Base-by-base conservation (phyloP, 2,329 filamentous ascomycete genomes). In the Cercospora zeae-maydis region DNA sequence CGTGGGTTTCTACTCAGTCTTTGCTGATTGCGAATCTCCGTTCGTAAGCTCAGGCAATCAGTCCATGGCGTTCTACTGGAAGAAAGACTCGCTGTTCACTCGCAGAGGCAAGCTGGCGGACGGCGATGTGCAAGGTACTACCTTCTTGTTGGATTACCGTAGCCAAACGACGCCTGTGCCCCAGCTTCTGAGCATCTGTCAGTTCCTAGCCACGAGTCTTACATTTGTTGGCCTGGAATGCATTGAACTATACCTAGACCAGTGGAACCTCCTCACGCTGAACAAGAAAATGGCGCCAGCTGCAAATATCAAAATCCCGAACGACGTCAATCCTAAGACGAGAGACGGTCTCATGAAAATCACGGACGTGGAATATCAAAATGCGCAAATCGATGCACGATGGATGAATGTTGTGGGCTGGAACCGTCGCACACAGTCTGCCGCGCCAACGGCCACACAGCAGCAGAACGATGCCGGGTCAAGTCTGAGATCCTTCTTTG, bases 61-160 rank as follows among this genome's bases (percentile, higher is more conserved):
- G 77, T 93, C 92, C 37, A 97, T 99, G 91, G 93, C 93, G 0
- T 99, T 99, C 74, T 99, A 97, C 80, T 99, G 95, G 96, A 98
- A 97, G 76, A 93, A 90, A n/a, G 98, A 98, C 75, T 91, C 92
- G 4, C 83, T 99, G 1, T 98, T 96, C 75, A 99, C 96, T 24
- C 89, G 93, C 71, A 91, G 92, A 69, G 83, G 95, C 21, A 87
- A 88, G 68, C 79, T 97, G 7, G 78, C 82, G 14, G 89, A 83
- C 60, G 81, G 81, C 33, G 69, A 72, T 37, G 63, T 61, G 34
- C 63, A 66, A 53, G 86, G 93, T 70, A 99, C 96, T 1, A 90
- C 89, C n/a, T 99, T 99, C 74, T 88, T 97, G 52, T 83, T 99
- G 52, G 93, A 98, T 74, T 97, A 98, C 77, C 86, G 95, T 73